phyloP scores from a whole-genome alignment of 2,329 filamentous ascomycete species.

The Whalleya microplaca region DNA sequence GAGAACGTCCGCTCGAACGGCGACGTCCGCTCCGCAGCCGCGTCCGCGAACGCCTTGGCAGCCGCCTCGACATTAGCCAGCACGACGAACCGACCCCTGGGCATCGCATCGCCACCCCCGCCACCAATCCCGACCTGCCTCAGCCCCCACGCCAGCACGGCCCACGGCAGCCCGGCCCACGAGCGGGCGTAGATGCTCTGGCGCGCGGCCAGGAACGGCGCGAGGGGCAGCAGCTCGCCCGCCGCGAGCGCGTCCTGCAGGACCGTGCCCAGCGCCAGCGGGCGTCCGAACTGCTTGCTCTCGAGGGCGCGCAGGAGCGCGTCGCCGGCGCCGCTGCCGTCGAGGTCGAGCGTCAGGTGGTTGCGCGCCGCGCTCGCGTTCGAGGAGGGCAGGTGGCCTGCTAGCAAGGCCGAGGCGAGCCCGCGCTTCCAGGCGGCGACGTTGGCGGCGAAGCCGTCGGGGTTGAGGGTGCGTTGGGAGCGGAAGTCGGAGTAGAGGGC shows the following conservation, averaged over 20 bases:
- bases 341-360: conserved; percentile 56
- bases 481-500: conserved; percentile 90
- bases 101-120: conserved; percentile 59
- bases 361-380: conserved; percentile 47
- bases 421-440: conserved; percentile 77
- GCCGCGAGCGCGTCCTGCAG: conserved; percentile 73
- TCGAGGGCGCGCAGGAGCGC: conserved; percentile 73
- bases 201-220: conserved; percentile 66
- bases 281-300: conserved; percentile 77
- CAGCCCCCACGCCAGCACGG: conserved; percentile 75
- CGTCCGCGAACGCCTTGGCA: conserved; percentile 56
- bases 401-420: conserved; percentile 68
- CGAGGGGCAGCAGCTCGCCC: conserved; percentile 70
- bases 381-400: conserved; percentile 55
- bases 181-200: conserved; percentile 74
- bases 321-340: too few relatives aligned
- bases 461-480: conserved; percentile 74
- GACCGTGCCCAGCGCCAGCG: conserved; percentile 78
- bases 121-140: conserved; percentile 58
- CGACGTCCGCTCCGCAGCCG: conserved; percentile 46
- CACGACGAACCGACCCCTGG: conserved; percentile 67
- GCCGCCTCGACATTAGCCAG: conserved; percentile 64
- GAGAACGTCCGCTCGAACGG: conserved; percentile 71
- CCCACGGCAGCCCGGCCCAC: conserved; percentile 72
- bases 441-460: conserved; percentile 84